A percentile compares a stretch with the other conserved stretches of the same genome.
Conservation (phyloP, 2,329 filamentous ascomycete genomes). For the Neonectria faginata region DNA sequence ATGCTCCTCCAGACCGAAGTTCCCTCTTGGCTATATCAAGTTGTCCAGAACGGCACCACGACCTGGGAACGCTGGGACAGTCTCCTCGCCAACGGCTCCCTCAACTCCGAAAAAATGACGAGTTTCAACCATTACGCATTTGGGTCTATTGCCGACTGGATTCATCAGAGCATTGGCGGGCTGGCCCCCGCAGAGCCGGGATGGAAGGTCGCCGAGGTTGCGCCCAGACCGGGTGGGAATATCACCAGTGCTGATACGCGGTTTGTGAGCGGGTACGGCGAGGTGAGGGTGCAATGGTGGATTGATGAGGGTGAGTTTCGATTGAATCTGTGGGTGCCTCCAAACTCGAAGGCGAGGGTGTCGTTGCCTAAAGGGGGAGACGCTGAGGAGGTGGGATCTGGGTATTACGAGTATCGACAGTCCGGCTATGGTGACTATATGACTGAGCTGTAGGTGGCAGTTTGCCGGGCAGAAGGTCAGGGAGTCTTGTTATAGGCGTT, state of each 20-base stretch:
- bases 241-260: conserved; percentile 20
- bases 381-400: conserved; percentile 15
- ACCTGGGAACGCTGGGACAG: conserved; percentile 66
- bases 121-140: conserved; percentile 64
- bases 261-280: conserved; percentile 22
- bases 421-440: conserved; percentile 12
- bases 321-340: conserved; percentile 21
- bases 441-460: no score
- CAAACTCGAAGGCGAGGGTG: conserved; percentile 17
- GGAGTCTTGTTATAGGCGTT: background rate
- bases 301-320: conserved; percentile 6
- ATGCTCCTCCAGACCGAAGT: conserved; percentile 60
- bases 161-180: conserved; percentile 58
- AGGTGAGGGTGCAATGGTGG: conserved; percentile 15
- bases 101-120: conserved; percentile 61
- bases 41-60: conserved; percentile 60
- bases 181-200: conserved; percentile 54
- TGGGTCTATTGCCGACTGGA: conserved; percentile 61
- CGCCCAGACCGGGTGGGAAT: conserved; percentile 50
- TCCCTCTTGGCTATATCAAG: conserved; percentile 62
- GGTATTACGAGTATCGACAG: conserved; percentile 23
- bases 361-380: conserved; percentile 14
- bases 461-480: background rate
- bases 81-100: conserved; percentile 55
- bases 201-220: conserved; percentile 54